These are phyloP conservation scores for Eutypa lata DNA, from an alignment of 2,329 filamentous ascomycete species.

Conservation along the genomic window DNA sequence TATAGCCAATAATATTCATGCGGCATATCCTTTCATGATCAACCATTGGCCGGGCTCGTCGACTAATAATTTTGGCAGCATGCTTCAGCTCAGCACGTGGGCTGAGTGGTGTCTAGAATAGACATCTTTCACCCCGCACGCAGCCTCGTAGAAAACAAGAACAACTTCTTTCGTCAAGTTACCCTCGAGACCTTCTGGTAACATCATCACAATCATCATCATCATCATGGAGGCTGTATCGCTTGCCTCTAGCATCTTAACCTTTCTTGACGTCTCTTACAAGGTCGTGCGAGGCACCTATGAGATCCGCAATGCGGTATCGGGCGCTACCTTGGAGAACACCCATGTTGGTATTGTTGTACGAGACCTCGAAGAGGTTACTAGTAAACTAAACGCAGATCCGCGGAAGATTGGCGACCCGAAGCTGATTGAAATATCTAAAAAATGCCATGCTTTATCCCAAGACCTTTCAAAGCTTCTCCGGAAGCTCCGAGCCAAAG, in stretches of 20 bases:
- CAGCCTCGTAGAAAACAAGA: neutral
- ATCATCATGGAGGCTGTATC: neutral
- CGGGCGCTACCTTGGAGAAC: neutral
- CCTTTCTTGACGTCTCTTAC: neutral
- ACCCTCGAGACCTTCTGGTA: neutral
- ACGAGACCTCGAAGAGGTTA: neutral
- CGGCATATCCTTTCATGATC: no score
- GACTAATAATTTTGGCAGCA: no score
- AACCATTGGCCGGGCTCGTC: no score
- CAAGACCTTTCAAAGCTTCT: neutral
- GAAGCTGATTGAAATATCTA: neutral
- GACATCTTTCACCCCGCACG: no score
- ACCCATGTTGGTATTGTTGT: neutral
- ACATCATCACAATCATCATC: neutral
- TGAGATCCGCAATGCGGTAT: neutral
- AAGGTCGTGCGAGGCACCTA: neutral
- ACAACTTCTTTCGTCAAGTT: neutral
- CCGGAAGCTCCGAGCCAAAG: neutral
- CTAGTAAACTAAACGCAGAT: neutral
- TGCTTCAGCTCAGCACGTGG: no score
- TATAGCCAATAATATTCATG: no score
- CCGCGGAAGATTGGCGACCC: neutral
- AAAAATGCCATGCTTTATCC: neutral
- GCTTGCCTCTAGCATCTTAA: neutral
- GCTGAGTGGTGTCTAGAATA: no score